A percentile compares a stretch with the other conserved stretches of the same genome.
Conservation (phyloP, 495 filamentous ascomycete species). For the Penicillium roqueforti region DNA sequence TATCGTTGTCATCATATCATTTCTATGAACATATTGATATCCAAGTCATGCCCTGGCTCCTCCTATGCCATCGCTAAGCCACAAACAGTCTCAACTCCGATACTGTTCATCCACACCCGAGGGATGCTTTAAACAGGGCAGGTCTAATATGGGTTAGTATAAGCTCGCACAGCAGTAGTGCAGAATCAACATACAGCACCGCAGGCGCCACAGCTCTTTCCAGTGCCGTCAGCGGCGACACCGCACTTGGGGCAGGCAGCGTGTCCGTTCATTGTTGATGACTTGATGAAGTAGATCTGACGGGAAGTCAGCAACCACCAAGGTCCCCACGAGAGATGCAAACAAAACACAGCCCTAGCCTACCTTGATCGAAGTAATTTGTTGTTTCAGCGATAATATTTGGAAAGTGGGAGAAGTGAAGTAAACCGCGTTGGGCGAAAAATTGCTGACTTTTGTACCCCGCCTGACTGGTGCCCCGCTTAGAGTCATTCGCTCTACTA, state of each 20-base stretch:
- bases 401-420: neutral
- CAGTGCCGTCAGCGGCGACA: slow-evolving; percentile 18
- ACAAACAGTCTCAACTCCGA: neutral
- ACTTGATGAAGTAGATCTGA: slow-evolving; percentile 1
- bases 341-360: neutral
- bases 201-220: slow-evolving; percentile 38
- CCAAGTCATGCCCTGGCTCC: neutral
- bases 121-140: slow-evolving; percentile 24
- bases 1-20: slow-evolving; percentile 1
- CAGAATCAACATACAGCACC: slow-evolving; percentile 29
- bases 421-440: neutral
- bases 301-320: neutral
- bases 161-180: neutral
- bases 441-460: slow-evolving; percentile 14
- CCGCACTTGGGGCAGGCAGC: slow-evolving; percentile 36
- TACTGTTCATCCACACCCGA: neutral
- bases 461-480: slow-evolving; percentile 14
- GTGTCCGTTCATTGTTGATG: slow-evolving; percentile 27
- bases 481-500: neutral
- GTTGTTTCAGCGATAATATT: neutral
- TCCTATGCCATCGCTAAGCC: neutral
- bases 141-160: slow-evolving; percentile 17
- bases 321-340: neutral
- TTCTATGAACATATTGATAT: neutral
- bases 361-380: neutral